These are phyloP conservation scores for Serendipita sp. DNA, from an alignment of 768 basidiomycete species.

Conservation along the genomic window DNA sequence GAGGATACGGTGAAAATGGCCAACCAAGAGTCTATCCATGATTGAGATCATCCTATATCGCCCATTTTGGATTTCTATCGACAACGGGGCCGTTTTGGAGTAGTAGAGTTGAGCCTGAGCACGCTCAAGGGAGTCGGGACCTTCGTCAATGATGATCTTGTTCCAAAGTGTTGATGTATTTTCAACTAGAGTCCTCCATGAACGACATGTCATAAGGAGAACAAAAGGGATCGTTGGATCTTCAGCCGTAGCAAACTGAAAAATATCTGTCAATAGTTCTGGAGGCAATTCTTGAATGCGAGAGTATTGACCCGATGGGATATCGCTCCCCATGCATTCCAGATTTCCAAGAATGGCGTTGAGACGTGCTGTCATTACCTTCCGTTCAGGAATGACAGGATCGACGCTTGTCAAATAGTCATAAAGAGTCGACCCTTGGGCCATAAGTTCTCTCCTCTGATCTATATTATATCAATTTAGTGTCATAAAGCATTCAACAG, in stretches of 20 bases:
- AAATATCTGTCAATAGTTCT: neutral
- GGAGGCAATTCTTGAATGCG: neutral
- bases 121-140: neutral
- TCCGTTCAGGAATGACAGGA: too few species aligned
- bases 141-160: neutral
- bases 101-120: neutral
- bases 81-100: neutral
- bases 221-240: neutral
- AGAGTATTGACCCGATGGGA: too few species aligned
- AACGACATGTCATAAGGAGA: neutral
- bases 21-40: neutral
- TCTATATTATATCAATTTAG: too few species aligned
- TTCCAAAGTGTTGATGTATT: neutral
- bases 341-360: too few species aligned
- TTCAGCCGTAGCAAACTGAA: neutral
- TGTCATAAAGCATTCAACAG: too few species aligned
- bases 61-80: neutral
- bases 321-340: too few species aligned
- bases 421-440: too few species aligned
- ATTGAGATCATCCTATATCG: neutral
- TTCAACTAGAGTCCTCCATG: neutral
- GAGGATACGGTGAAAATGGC: neutral
- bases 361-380: too few species aligned
- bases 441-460: too few species aligned
- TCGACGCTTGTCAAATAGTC: too few species aligned